These are phyloP conservation scores for Corymbia calophylla DNA, from an alignment of 441 rosid genomes.

Conservation along the genomic window DNA sequence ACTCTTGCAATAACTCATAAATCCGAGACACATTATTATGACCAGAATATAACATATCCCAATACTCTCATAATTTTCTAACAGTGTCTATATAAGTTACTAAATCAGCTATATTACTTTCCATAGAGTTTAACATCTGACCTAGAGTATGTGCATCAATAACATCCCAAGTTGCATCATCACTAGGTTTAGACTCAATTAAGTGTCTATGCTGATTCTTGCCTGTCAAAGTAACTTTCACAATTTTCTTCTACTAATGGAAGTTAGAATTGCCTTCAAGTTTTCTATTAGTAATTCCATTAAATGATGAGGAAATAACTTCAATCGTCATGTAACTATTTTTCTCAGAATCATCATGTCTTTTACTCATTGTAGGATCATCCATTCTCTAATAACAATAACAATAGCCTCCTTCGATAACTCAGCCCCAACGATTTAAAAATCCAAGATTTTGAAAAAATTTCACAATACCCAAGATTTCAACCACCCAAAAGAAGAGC, in stretches of 20 bases:
- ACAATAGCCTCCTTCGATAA: too few relatives aligned
- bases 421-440: too few relatives aligned
- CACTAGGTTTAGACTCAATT: too few relatives aligned
- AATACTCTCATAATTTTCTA: neutral
- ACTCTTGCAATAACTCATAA: neutral
- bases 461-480: too few relatives aligned
- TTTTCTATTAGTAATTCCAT: neutral
- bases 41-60: neutral
- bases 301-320: neutral
- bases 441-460: too few relatives aligned
- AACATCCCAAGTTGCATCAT: neutral
- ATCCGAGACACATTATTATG: neutral
- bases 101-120: neutral
- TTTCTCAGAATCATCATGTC: neutral
- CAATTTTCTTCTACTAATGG: neutral
- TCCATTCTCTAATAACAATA: too few relatives aligned
- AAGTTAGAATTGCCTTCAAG: neutral
- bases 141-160: neutral
- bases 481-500: too few relatives aligned
- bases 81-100: neutral
- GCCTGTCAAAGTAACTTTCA: neutral
- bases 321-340: accelerated
- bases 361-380: too few relatives aligned
- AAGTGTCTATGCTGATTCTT: neutral
- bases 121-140: neutral